phyloP scores from a whole-genome alignment of 2,329 filamentous ascomycete genomes.

The Ceratocystis eucalypticola region DNA sequence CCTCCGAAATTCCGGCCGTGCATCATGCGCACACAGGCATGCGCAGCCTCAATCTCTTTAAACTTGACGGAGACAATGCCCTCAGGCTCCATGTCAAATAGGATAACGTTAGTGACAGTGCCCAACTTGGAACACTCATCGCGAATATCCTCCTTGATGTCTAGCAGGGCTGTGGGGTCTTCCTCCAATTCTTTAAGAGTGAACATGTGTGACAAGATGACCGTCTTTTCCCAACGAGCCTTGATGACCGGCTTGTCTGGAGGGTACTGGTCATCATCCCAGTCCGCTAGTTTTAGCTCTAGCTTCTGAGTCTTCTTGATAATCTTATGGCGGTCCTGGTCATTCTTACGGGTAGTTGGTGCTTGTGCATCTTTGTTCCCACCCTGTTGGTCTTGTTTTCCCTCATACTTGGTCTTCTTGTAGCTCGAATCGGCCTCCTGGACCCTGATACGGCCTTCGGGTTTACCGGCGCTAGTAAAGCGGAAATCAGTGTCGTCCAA shows the following conservation, averaged over 20 bases:
- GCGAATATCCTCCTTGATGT: slow-evolving; percentile 88
- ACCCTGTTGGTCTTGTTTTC: slow-evolving; percentile 31
- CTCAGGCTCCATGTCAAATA: slow-evolving; percentile 75
- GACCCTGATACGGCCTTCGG: slow-evolving; percentile 58
- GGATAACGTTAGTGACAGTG: slow-evolving; percentile 74
- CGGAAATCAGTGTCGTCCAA: slow-evolving; percentile 75
- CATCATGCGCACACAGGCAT: slow-evolving; percentile 61
- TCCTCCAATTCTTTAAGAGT: slow-evolving; percentile 72
- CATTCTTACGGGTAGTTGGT: slow-evolving; percentile 33
- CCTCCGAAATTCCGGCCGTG: slow-evolving; percentile 68
- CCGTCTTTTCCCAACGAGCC: slow-evolving; percentile 58
- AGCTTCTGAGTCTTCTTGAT: slow-evolving; percentile 85
- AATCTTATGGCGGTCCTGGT: slow-evolving; percentile 72
- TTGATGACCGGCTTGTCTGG: slow-evolving; percentile 33
- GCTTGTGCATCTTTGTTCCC: slow-evolving; percentile 21
- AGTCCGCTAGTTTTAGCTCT: slow-evolving; percentile 83
- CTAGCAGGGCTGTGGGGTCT: slow-evolving; percentile 66
- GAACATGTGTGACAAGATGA: slow-evolving; percentile 89
- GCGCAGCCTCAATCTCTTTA: slow-evolving; percentile 53
- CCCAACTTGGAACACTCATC: slow-evolving; percentile 82
- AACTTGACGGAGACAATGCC: slow-evolving; percentile 82
- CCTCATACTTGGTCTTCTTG: slow-evolving; percentile 68
- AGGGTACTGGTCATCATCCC: slow-evolving; percentile 67
- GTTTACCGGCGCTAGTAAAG: slow-evolving; percentile 38
- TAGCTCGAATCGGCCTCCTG: slow-evolving; percentile 79